Evolutionary conservation across 805 yeast genomes (phyloP), one percentile per base, ranked within the genome.

Genomic region (Starmerella kuoi): DNA sequence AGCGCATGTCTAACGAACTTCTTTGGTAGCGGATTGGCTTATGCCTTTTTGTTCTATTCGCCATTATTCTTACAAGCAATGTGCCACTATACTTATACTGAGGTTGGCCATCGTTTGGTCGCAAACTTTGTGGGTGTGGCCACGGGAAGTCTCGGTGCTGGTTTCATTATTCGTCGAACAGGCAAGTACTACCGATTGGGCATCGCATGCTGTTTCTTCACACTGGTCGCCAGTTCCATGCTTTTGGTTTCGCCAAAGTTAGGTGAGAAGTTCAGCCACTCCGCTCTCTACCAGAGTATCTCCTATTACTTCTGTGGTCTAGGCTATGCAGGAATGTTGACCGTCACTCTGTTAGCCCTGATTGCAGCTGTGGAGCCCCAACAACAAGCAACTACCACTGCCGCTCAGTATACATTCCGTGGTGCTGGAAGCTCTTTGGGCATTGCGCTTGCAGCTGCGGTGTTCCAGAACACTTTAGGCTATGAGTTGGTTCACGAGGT

Each of bases 391-490:
- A 71, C 85, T 18, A 79, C 88, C 2, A 86, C 95, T 0, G 82
- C 94, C 0, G 81, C 87, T 44, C 94, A 84, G 55, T 86, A 87
- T 58, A 86, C 87, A 0, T 84, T 81, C 65, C 69, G 94, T 55
- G 78, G 88, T 8, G 77, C 86, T 1, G 94, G 94, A 0, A 79
- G 88, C n/a, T 80, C 91, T 0, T 61, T 83, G 37, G 94, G 94
- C 30, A 86, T 84, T 14, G 66, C 87, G 1, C 52, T 77, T 11
- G 77, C 82, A 0, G 70, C 80, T 18, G 77, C 85, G 3, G 64
- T 79, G 22, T 80, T 79, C 63, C 80, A 75, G 54, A 65, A 65
- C 38, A 55, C 65, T 8, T 63, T 79, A 41, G 48, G 51, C 9
- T 25, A 44, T 14, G 45, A 56, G 24, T 57, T 72, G 27, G 48